phyloP scores from a whole-genome alignment of 2,329 filamentous ascomycete species.

The Dothideomycetidae sp. region DNA sequence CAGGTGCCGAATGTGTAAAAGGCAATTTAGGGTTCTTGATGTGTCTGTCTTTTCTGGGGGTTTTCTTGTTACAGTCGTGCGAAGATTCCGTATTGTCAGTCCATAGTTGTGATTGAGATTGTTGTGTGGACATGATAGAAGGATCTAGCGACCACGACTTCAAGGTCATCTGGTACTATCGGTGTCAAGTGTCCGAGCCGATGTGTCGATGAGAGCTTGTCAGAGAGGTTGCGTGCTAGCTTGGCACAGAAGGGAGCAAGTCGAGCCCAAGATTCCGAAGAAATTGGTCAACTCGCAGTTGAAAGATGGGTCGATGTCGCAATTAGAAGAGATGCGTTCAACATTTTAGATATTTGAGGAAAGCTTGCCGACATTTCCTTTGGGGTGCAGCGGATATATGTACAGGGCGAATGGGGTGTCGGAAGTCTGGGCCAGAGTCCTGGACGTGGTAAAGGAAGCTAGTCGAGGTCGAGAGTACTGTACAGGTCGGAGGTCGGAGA shows the following conservation, averaged over 20 bases:
- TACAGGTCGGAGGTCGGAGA: conserved; percentile 1
- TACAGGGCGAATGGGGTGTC: not conserved
- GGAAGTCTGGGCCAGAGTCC: not conserved
- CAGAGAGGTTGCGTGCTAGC: no score
- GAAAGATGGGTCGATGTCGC: no score
- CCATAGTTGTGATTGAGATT: not conserved
- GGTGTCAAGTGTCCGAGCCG: no score
- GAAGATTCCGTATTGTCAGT: not conserved
- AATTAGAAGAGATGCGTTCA: not conserved
- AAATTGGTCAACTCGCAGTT: no score
- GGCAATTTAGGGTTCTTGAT: not conserved
- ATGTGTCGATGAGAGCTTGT: no score
- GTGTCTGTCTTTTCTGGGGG: not conserved
- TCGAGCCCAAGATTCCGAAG: no score
- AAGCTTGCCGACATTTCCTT: conserved; percentile 4
- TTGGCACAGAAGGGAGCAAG: no score
- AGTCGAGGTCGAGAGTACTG: conserved; percentile 5
- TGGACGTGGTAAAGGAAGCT: not conserved
- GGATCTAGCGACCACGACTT: no score
- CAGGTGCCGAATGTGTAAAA: no score
- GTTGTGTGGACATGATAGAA: not conserved
- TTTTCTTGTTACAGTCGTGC: not conserved
- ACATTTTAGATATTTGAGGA: not conserved
- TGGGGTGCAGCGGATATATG: conserved; percentile 1
- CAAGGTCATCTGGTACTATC: no score